These are phyloP conservation scores for Endocarpon pusillum DNA, from an alignment of 495 filamentous ascomycete genomes.

Conservation along the genomic window DNA sequence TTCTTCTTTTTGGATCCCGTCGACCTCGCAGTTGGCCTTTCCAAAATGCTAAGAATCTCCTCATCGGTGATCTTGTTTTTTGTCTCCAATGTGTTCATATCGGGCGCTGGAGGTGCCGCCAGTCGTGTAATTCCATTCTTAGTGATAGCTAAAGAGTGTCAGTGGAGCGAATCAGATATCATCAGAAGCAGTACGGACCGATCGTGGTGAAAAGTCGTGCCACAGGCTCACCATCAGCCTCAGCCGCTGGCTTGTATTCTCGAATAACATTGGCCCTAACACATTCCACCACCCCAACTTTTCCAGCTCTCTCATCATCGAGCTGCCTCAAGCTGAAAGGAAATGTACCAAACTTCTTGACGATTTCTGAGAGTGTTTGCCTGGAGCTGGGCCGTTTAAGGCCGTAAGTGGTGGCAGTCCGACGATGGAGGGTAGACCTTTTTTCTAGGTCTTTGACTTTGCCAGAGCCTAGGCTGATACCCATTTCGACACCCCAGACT, in stretches of 20 bases:
- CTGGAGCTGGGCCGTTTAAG: conserved; percentile 86
- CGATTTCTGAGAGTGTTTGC: conserved; percentile 76
- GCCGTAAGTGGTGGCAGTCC: conserved; percentile 74
- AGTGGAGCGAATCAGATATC: too few species aligned
- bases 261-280: conserved; percentile 78
- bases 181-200: conserved; percentile 44
- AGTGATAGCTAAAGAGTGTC: conserved; percentile 63
- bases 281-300: conserved; percentile 91
- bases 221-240: conserved; percentile 71
- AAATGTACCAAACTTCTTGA: conserved; percentile 93
- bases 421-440: conserved; percentile 77
- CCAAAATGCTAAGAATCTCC: conserved; percentile 83
- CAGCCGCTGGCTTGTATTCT: conserved; percentile 88
- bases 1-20: conserved; percentile 59
- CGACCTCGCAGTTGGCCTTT: conserved; percentile 61
- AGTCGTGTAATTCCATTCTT: conserved; percentile 90
- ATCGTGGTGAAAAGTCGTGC: conserved; percentile 76
- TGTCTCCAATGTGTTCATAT: conserved; percentile 65
- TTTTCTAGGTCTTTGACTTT: conserved; percentile 85
- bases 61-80: conserved; percentile 97
- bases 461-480: conserved; percentile 74
- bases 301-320: conserved; percentile 88
- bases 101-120: conserved; percentile 50
- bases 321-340: conserved; percentile 95
- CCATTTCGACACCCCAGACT: conserved; percentile 95